These are phyloP conservation scores for Malus orientalis DNA, from an alignment of 306 rosid species.

Conservation along the genomic window DNA sequence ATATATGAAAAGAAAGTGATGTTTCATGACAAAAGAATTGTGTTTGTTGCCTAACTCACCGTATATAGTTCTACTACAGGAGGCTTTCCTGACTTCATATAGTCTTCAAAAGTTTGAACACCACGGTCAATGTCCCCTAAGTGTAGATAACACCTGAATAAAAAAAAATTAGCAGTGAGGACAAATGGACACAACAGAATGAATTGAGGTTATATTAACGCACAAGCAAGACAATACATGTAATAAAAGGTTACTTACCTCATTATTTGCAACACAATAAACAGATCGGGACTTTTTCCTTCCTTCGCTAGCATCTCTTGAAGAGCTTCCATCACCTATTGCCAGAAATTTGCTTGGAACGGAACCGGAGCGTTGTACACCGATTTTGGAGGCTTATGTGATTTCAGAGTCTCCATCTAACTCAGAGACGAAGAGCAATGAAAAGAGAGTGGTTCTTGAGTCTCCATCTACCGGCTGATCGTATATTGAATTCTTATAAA, in stretches of 20 bases:
- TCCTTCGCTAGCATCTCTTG: conserved; percentile 64
- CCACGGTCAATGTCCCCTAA: conserved; percentile 75
- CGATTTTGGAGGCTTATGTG: too few relatives aligned
- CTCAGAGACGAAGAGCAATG: too few relatives aligned
- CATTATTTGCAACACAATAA: conserved; percentile 55
- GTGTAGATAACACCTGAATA: conserved; percentile 59
- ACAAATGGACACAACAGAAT: not conserved
- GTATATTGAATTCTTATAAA: too few relatives aligned
- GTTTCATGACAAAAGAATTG: conserved; percentile 1
- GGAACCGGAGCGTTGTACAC: too few relatives aligned
- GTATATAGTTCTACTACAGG: conserved; percentile 41
- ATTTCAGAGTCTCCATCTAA: too few relatives aligned
- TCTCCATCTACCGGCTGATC: too few relatives aligned
- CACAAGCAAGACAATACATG: not conserved
- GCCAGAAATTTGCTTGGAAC: too few relatives aligned
- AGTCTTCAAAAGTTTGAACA: conserved; percentile 48
- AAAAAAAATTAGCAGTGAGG: conserved; percentile 15
- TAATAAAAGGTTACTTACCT: conserved; percentile 41
- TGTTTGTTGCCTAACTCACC: conserved; percentile 39
- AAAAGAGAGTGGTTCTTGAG: too few relatives aligned
- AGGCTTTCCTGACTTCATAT: conserved; percentile 29
- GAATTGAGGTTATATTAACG: not conserved
- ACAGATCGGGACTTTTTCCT: conserved; percentile 58
- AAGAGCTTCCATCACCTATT: conserved; percentile 63
- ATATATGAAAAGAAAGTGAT: not conserved